phyloP scores from a whole-genome alignment of 2,329 filamentous ascomycete species.

The Hirsutella thompsonii region DNA sequence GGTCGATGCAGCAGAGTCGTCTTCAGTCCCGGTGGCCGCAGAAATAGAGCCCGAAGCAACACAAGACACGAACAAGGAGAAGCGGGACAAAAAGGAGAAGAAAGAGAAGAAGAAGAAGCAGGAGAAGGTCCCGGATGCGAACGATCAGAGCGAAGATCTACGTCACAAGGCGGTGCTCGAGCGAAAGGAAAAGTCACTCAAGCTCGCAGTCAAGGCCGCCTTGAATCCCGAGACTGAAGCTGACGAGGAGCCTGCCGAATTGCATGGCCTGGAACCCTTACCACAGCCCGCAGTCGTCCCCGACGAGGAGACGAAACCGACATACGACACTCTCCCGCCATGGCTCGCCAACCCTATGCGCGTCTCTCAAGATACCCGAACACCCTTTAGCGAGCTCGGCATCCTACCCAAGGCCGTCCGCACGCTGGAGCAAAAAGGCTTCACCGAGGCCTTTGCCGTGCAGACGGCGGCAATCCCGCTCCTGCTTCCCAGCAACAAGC shows the following conservation, averaged over 20 bases:
- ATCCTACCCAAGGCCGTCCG: slow-evolving; percentile 47
- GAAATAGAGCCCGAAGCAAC: slow-evolving; percentile 1
- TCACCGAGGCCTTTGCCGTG: slow-evolving; percentile 28
- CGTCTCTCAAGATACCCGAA: slow-evolving; percentile 45
- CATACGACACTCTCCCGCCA: slow-evolving; percentile 64
- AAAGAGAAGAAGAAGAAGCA: slow-evolving; percentile 11
- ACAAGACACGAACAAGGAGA: slow-evolving; percentile 7
- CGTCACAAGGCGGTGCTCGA: slow-evolving; percentile 39
- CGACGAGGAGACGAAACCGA: slow-evolving; percentile 43
- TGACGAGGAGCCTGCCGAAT: slow-evolving; percentile 24
- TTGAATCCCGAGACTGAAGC: slow-evolving; percentile 15
- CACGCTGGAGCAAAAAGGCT: slow-evolving; percentile 48
- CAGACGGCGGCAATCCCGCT: slow-evolving; percentile 54
- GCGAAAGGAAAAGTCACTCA: slow-evolving; percentile 42
- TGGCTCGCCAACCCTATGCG: slow-evolving; percentile 73
- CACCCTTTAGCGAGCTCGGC: slow-evolving; percentile 50
- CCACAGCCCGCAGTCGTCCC: slow-evolving; percentile 60
- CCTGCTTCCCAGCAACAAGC: slow-evolving; percentile 51
- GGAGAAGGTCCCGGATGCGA: slow-evolving; percentile 8
- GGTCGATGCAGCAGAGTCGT: slow-evolving; percentile 2
- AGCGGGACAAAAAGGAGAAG: slow-evolving; percentile 17
- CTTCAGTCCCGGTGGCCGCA: not conserved
- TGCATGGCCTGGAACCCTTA: slow-evolving; percentile 66
- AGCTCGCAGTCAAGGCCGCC: slow-evolving; percentile 28
- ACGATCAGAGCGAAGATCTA: slow-evolving; percentile 15